Evolutionary conservation across 2,329 filamentous ascomycete species (phyloP), one percentile per base, ranked within the genome.

Genomic region (Phialemonium atrogriseum): DNA sequence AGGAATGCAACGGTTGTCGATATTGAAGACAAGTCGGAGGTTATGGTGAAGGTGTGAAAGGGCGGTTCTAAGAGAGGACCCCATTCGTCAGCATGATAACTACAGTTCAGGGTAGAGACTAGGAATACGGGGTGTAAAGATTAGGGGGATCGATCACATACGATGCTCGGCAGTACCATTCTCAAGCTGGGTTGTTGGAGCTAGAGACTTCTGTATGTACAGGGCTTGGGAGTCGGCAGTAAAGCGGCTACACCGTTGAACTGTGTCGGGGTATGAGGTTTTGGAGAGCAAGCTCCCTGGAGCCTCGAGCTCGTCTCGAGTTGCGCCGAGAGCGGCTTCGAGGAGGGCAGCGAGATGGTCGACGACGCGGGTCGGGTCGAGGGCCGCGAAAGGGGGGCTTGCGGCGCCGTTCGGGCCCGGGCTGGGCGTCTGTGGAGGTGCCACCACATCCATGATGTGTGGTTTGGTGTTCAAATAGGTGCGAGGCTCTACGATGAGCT

Each of bases 171-270:
- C 59, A 11, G 58, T 47, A 26, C 63, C 70, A 41, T 74, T 68
- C 35, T 70, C 62, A 24, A 64, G 50, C 34, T 69, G 56, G 29
- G 71, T 65, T 10, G 67, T 66, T 41, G 69, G 64, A 32, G 72
- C 60, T 42, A 80, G 54, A 52, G 89, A 85, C 61, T 95, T 94
- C 54, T 91, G 83, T 41, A 95, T 80, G 60, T 96, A 96, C 41
- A 98, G 67, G 34, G 83, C 86, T 61, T 94, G 86, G 36, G 82
- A 71, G 59, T 98, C 93, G 39, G 79, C 77, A 36, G 87, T 87
- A 59, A 96, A 96, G 48, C 88, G 81, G 44, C 78, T 77, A 59
- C 89, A 95, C 63, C 86, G 76, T 53, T 87, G 79, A 35, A 94
- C 63, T 6, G 91, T 95, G 48, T 96, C 89, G 33, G 70, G 63